Percentiles rank a stretch among this genome's conserved stretches.
Evolutionary conservation across 2,329 filamentous ascomycete genomes (phyloP).

Genomic region (Dendryphion nanum): DNA sequence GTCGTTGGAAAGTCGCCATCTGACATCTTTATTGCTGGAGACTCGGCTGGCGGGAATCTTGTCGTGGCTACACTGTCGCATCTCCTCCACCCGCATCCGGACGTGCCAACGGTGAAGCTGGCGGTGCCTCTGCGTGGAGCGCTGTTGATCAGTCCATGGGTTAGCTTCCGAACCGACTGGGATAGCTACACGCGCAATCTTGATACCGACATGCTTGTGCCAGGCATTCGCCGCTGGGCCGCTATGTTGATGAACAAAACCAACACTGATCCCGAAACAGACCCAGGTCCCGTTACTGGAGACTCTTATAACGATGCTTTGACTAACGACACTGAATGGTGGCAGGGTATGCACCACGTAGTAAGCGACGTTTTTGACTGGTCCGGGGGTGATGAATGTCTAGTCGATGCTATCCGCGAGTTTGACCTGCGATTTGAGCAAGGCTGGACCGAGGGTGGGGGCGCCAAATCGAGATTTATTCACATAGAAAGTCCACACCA

Average conservation of each 20-base stretch:
- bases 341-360: conserved; percentile 4
- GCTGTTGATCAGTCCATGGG: conserved; percentile 5
- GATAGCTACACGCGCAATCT: conserved; percentile 4
- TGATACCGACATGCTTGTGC: conserved; percentile 3
- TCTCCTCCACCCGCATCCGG: conserved; percentile 20
- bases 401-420: conserved; percentile 2
- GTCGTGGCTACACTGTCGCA: conserved; percentile 21
- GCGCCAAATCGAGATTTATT: conserved; percentile 6
- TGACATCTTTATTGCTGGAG: conserved; percentile 14
- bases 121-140: conserved; percentile 3
- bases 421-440: conserved; percentile 11
- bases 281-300: conserved; percentile 3
- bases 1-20: conserved; percentile 9
- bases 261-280: conserved; percentile 2
- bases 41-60: conserved; percentile 21
- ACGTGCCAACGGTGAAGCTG: conserved; percentile 14
- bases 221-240: conserved; percentile 2
- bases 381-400: conserved; percentile 3
- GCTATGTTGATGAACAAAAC: conserved; percentile 6
- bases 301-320: conserved; percentile 5
- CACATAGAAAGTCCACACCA: conserved; percentile 13
- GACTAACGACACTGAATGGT: conserved; percentile 1
- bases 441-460: conserved; percentile 18
- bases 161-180: conserved; percentile 5
- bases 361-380: conserved; percentile 5